Conservation (phyloP, 176 grass and related monocot genomes). For the Aegilops sharonensis region DNA sequence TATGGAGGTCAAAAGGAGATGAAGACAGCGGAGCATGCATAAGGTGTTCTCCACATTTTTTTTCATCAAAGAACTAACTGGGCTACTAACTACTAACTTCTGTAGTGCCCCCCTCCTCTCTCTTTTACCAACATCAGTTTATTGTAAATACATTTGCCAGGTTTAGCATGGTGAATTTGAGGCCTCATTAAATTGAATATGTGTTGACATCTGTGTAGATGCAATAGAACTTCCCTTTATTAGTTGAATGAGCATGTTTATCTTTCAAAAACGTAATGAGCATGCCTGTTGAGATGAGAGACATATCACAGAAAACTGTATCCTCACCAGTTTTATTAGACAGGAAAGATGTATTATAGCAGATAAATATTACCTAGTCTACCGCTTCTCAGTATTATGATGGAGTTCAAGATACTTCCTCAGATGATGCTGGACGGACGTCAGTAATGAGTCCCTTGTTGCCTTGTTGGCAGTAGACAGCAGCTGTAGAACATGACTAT, state of each 20-base stretch:
- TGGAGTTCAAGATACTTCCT: not conserved
- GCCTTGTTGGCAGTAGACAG: not conserved
- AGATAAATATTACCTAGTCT: too few species aligned
- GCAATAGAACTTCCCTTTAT: not conserved
- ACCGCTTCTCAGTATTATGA: not conserved
- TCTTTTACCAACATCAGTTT: not conserved
- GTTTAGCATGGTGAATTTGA: not conserved
- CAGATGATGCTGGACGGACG: too few species aligned
- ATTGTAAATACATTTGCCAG: not conserved
- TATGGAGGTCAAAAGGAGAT: conserved; percentile 4
- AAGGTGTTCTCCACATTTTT: conserved; percentile 1
- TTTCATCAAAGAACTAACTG: not conserved
- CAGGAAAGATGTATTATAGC: not conserved
- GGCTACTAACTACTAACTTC: not conserved
- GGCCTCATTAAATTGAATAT: not conserved
- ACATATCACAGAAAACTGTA: not conserved
- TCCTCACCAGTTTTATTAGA: not conserved
- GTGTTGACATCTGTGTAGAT: not conserved
- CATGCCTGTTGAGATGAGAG: not conserved
- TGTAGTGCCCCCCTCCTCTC: not conserved
- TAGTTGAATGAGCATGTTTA: not conserved
- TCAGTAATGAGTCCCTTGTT: too few species aligned
- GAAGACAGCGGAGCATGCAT: not conserved
- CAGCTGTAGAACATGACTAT: not conserved
- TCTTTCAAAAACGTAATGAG: not conserved